phyloP scores from a whole-genome alignment of 2,329 filamentous ascomycete species.

The Tympanopsis confertula region DNA sequence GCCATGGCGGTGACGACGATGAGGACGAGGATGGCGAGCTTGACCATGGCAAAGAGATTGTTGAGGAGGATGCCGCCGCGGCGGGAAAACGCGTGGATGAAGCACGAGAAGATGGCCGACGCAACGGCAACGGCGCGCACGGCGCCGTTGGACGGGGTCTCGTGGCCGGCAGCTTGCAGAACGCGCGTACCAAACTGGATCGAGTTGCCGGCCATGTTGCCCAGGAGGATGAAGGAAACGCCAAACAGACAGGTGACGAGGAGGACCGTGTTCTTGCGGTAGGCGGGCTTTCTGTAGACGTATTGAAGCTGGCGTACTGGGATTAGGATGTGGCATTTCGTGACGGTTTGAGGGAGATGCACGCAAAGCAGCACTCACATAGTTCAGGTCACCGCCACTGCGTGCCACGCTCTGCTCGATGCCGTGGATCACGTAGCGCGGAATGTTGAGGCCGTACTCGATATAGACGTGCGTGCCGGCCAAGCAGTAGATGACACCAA shows the following conservation, averaged over 20 bases:
- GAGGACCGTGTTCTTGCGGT: conserved; percentile 19
- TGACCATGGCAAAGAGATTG: conserved; percentile 36
- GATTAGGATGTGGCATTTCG: too few species aligned
- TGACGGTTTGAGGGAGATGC: conserved; percentile 2
- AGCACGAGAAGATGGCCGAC: conserved; percentile 27
- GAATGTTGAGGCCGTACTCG: conserved; percentile 33
- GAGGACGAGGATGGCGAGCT: conserved; percentile 31
- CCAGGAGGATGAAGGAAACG: conserved; percentile 29
- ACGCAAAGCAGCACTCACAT: conserved; percentile 10
- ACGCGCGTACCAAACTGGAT: conserved; percentile 30
- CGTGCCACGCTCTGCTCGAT: conserved; percentile 27
- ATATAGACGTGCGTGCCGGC: conserved; percentile 24
- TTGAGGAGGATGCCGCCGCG: conserved; percentile 36
- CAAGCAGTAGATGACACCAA: conserved; percentile 23
- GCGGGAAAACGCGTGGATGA: conserved; percentile 34
- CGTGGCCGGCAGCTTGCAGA: conserved; percentile 19
- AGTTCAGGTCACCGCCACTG: conserved; percentile 34
- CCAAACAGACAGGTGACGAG: conserved; percentile 31
- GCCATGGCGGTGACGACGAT: conserved; percentile 23
- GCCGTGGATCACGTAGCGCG: conserved; percentile 24
- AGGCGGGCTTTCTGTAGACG: conserved; percentile 24
- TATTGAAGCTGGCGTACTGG: conserved; percentile 24
- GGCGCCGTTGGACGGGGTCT: conserved; percentile 14
- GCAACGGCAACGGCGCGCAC: conserved; percentile 34
- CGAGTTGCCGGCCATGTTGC: conserved; percentile 35